Evolutionary conservation across 1,284 basidiomycete genomes (phyloP), one percentile per base, ranked within the genome.

Genomic region (Cutaneotrichosporon sp.): DNA sequence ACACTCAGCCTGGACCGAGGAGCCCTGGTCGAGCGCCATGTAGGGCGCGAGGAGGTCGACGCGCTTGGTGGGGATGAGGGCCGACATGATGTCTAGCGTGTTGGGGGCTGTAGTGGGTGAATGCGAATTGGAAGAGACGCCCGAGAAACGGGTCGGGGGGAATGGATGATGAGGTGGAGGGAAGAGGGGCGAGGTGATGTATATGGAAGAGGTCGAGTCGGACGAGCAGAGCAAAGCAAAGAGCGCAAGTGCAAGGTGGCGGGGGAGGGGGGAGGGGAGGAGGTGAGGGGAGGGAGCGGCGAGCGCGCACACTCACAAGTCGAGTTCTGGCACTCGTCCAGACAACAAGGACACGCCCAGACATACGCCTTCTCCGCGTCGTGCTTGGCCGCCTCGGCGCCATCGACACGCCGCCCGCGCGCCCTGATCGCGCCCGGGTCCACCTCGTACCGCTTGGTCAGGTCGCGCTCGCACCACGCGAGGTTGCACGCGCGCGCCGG

Each of bases 1-100:
- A 93, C 92, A 95, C 82, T 95, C 93, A 56, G 94, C 93, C 84
- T 95, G 93, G 78, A 95, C 76, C 78, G 90, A 89, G 24, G 87
- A 86, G 62, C 92, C 92, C 81, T 95, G 93, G 70, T 86, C 83
- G 66, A 95, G 88, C 65, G 87, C 85, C 73, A 95, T 89, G 83
- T 84, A 95, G 73, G 89, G 92, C 34, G 88, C 87, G 74, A 95
- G 87, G 71, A 95, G 87, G 72, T 92, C 91, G 79, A 89, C 89
- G 75, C 81, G 86, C 82, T 91, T 91, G 65, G 73, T 74, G 70
- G 80, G 79, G 63, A 80, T 77, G 58, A 77, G 63, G 50, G 70
- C 69, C 68, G 76, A 77, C 76, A 79, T 79, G 64, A 62, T 63
- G 58, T 45, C 57, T 64, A 34, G 11, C 11, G 14, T 33, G 33